Conservation (phyloP, 495 filamentous ascomycete species). For the Trichoderma asperelloides region DNA sequence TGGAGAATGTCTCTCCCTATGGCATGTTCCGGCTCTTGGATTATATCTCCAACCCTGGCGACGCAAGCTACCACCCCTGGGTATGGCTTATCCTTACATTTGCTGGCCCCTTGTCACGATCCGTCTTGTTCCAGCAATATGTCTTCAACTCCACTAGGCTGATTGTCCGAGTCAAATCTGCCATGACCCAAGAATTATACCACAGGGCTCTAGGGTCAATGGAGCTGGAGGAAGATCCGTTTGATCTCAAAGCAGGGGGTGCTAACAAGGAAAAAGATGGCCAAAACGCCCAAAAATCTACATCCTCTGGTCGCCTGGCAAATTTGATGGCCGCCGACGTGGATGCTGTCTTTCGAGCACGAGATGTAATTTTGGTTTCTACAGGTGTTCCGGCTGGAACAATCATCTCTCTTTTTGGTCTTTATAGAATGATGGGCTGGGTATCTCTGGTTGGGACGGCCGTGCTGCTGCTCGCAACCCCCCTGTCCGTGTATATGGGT, state of each 20-base stretch:
- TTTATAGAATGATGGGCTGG: conserved; percentile 40
- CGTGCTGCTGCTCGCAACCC: conserved; percentile 28
- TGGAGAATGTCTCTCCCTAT: conserved; percentile 36
- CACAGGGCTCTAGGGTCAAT: conserved; percentile 39
- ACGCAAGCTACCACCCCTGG: conserved; percentile 28
- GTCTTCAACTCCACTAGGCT: conserved; percentile 39
- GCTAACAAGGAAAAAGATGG: conserved; percentile 15
- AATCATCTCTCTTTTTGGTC: conserved; percentile 26
- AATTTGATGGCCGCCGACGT: conserved; percentile 45
- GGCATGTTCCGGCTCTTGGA: conserved; percentile 37
- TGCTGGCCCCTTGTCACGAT: conserved; percentile 31
- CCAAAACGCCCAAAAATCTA: conserved; percentile 22
- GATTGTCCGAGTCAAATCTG: conserved; percentile 36
- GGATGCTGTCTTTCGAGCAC: conserved; percentile 32
- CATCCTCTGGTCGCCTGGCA: conserved; percentile 37
- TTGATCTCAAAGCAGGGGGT: conserved; percentile 13
- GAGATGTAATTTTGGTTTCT: conserved; percentile 31
- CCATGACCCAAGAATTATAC: conserved; percentile 42
- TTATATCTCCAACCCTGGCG: conserved; percentile 26
- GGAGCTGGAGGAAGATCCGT: conserved; percentile 33
- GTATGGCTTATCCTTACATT: conserved; percentile 39
- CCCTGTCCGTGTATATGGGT: conserved; percentile 32
- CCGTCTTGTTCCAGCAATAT: conserved; percentile 39
- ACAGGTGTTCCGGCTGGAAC: conserved; percentile 30
- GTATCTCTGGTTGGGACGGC: conserved; percentile 34